A percentile compares a stretch with the other conserved stretches of the same genome.
phyloP scores from a whole-genome alignment of 768 basidiomycete genomes.

The Leccinum obscurum region DNA sequence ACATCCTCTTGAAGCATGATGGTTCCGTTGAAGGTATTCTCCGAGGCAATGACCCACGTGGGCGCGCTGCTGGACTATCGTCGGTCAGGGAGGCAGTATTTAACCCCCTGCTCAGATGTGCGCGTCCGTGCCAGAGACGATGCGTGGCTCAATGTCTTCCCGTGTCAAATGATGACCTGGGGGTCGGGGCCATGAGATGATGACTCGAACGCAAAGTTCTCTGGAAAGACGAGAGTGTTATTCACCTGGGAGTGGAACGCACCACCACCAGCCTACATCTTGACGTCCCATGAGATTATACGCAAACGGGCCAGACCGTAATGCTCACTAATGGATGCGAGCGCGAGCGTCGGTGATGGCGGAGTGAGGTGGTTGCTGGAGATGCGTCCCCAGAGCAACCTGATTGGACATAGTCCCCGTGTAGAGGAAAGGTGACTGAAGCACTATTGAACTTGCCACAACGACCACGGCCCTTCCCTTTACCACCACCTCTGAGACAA shows the following conservation, averaged over 20 bases:
- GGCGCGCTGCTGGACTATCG: too few species aligned
- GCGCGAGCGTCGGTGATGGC: slow-evolving; percentile 83
- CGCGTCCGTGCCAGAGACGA: slow-evolving; percentile 61
- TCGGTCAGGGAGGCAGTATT: slow-evolving; percentile 41
- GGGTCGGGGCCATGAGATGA: background rate
- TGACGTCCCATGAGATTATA: slow-evolving; percentile 5
- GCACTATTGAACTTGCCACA: too few species aligned
- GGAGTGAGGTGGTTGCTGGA: slow-evolving; percentile 88
- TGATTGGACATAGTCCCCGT: slow-evolving; percentile 89
- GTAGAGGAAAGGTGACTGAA: too few species aligned
- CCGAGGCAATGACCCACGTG: slow-evolving; percentile 27
- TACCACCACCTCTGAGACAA: too few species aligned
- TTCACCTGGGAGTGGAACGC: slow-evolving; percentile 80
- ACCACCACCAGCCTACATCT: slow-evolving; percentile 81
- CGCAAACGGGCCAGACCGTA: background rate
- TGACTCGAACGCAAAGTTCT: slow-evolving; percentile 11
- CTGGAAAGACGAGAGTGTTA: slow-evolving; percentile 16
- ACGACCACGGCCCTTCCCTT: too few species aligned
- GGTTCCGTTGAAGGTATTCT: slow-evolving; percentile 93
- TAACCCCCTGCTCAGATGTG: slow-evolving; percentile 48
- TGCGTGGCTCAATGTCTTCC: slow-evolving; percentile 65
- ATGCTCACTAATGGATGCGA: slow-evolving; percentile 71
- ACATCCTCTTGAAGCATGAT: slow-evolving; percentile 91
- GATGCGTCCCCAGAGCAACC: slow-evolving; percentile 81
- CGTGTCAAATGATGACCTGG: slow-evolving; percentile 80